Evolutionary conservation across 2,329 filamentous ascomycete species (phyloP), one percentile per base, ranked within the genome.

Genomic region (Aspergillus fructus): DNA sequence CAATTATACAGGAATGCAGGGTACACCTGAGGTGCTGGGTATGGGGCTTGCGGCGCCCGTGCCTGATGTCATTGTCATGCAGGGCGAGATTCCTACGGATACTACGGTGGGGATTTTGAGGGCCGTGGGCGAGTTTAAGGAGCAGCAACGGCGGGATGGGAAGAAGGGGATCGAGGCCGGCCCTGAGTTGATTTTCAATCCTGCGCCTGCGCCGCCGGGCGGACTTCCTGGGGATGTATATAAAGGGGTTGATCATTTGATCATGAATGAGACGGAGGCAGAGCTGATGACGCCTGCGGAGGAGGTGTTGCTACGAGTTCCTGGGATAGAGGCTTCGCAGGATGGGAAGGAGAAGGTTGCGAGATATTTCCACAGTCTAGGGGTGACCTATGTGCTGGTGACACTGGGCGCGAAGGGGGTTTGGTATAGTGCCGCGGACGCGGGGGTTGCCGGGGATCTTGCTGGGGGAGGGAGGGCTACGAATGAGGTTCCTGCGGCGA

Each of bases 221-320:
- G 74, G 77, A 8, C 75, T 96, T 3, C 91, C 90, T 1, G 79
- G 79, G 0, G 80, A 84, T 27, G 86, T 85, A 8, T 94, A 89
- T 70, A 66, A 72, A 6, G 84, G 83, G 1, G 81, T 97, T 33
- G 85, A 86, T 42, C 91, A 96, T 67, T 80, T 97, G 43, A 85
- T 97, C 50, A 84, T 97, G 66, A 97, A 97, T 69, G 93, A 97
- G 78, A 94, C 89, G 1, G 93, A 97, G 77, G 90, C 92, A 2
- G 83, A 87, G 8, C 83, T 93, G 49, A 81, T 96, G 54, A 86
- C 85, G 0, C 85, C 83, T 2, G 78, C 78, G 54, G 65, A 72
- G 9, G 68, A 71, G 34, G 65, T 71, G 55, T 50, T 73, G 17
- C 58, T 68, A 6, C 60, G 60, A 3, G 57, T 62, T 13, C 70